A percentile compares a stretch with the other conserved stretches of the same genome.
These are phyloP conservation scores for Trypanosoma cruzi DNA, from an alignment of 208 protist species.

Conservation along the genomic window DNA sequence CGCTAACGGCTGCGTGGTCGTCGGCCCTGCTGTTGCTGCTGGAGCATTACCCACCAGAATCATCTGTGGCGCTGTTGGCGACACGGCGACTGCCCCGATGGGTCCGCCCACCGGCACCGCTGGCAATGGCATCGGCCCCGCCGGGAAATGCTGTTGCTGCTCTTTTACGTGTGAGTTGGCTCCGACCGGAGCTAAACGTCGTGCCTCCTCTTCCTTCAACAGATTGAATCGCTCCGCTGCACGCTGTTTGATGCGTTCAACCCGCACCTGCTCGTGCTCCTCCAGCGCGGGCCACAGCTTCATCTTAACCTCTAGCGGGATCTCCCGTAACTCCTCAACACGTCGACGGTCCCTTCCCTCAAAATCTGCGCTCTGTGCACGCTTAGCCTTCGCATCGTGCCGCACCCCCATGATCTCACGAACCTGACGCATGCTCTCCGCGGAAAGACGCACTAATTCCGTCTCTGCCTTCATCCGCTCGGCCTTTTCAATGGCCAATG, in stretches of 20 bases:
- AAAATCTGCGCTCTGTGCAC: constrained; percentile 36
- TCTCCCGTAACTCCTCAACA: constrained; percentile 26
- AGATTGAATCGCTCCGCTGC: constrained; percentile 48
- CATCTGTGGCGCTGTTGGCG: constrained; percentile 6
- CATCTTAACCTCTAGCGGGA: constrained; percentile 79
- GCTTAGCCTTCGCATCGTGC: constrained; percentile 19
- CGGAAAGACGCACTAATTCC: constrained; percentile 53
- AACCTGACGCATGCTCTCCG: constrained; percentile 45
- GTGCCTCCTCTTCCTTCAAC: constrained; percentile 43
- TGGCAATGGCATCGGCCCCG: not conserved
- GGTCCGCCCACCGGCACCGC: constrained; percentile 22
- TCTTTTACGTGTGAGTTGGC: constrained; percentile 24
- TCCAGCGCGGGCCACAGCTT: constrained; percentile 81
- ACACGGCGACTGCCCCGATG: not conserved
- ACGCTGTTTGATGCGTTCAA: constrained; percentile 66
- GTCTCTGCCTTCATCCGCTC: constrained; percentile 54
- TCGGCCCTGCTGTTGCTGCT: not conserved
- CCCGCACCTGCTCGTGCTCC: constrained; percentile 81
- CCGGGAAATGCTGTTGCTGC: constrained; percentile 5
- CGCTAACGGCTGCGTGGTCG: not conserved
- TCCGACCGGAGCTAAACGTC: constrained; percentile 50
- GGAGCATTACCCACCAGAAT: not conserved
- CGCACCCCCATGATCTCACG: constrained; percentile 56
- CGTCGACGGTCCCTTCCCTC: constrained; percentile 9
- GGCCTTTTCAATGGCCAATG: constrained; percentile 60